A percentile compares a stretch with the other conserved stretches of the same genome.
These are phyloP conservation scores for Fraxinus angustifolia DNA, from an alignment of 305 asterid species.

Conservation along the genomic window DNA sequence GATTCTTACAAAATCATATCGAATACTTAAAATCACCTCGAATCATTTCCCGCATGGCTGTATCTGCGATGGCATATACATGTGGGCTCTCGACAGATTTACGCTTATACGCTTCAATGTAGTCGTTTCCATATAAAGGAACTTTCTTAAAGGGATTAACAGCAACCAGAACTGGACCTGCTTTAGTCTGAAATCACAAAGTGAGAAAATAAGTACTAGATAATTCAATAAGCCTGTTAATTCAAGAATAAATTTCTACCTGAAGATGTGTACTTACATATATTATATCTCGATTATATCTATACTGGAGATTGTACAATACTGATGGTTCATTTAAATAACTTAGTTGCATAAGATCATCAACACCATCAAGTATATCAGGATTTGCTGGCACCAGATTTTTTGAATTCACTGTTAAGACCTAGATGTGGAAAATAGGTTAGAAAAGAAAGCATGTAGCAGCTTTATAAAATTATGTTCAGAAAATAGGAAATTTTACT, in stretches of 20 bases:
- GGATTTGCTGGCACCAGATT: slow-evolving; percentile 81
- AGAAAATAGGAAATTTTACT: slow-evolving; percentile 24
- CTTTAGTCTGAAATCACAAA: slow-evolving; percentile 69
- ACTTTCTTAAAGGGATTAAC: slow-evolving; percentile 92
- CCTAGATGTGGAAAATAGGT: slow-evolving; percentile 39
- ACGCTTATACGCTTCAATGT: slow-evolving; percentile 75
- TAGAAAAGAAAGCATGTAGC: slow-evolving; percentile 16
- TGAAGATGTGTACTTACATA: slow-evolving; percentile 56
- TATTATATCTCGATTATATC: slow-evolving; percentile 77
- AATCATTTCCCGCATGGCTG: slow-evolving; percentile 94
- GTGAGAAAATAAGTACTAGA: slow-evolving; percentile 25
- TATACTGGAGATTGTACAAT: slow-evolving; percentile 80
- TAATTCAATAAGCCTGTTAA: slow-evolving; percentile 20
- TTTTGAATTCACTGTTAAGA: slow-evolving; percentile 63
- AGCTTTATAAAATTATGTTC: slow-evolving; percentile 1
- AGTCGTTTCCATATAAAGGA: slow-evolving; percentile 66
- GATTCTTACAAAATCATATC: slow-evolving; percentile 10
- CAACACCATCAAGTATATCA: slow-evolving; percentile 94
- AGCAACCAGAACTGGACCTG: slow-evolving; percentile 96
- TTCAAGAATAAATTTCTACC: slow-evolving; percentile 13
- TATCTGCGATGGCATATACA: slow-evolving; percentile 94
- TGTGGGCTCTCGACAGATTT: slow-evolving; percentile 76
- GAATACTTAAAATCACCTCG: slow-evolving; percentile 58
- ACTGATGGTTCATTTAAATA: slow-evolving; percentile 95
- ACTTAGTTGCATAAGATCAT: slow-evolving; percentile 96